Percentiles rank a stretch among this genome's conserved stretches.
These are phyloP conservation scores for Dendrobium huoshanense DNA, from an alignment of 106 monocot genomes.

Conservation along the genomic window DNA sequence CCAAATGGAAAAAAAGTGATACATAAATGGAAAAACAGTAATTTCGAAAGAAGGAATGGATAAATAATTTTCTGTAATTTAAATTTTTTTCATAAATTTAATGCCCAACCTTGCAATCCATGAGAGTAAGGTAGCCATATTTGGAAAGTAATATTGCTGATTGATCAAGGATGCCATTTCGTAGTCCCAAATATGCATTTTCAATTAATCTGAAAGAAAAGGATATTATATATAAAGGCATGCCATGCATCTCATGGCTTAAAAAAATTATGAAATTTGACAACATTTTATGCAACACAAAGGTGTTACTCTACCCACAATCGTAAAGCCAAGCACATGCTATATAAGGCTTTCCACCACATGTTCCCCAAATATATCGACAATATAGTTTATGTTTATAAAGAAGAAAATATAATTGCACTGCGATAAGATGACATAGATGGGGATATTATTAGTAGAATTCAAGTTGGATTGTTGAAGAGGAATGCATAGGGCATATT, in stretches of 20 bases:
- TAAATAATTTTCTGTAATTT: neutral
- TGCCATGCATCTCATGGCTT: neutral
- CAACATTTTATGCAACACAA: neutral
- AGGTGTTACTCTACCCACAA: neutral
- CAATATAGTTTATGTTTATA: neutral
- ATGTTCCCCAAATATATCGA: neutral
- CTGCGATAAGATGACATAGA: too few species aligned
- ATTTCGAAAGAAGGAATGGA: neutral
- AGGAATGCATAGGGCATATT: too few species aligned
- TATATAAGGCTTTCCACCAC: neutral
- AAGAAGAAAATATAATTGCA: neutral
- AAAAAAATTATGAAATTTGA: neutral
- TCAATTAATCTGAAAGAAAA: conserved; percentile 67
- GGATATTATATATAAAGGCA: neutral
- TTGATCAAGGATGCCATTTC: conserved; percentile 95
- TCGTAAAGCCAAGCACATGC: neutral
- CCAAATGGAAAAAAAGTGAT: neutral
- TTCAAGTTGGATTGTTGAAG: too few species aligned
- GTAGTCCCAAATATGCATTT: conserved; percentile 85
- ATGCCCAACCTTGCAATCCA: conserved; percentile 80
- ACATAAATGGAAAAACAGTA: neutral
- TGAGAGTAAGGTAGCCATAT: conserved; percentile 73
- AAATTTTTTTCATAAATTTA: neutral
- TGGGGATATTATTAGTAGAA: too few species aligned
- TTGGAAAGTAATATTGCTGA: conserved; percentile 92